A percentile compares a stretch with the other conserved stretches of the same genome.
These are phyloP conservation scores for Starmerella riodocensis DNA, from an alignment of 805 yeast species.

Conservation along the genomic window DNA sequence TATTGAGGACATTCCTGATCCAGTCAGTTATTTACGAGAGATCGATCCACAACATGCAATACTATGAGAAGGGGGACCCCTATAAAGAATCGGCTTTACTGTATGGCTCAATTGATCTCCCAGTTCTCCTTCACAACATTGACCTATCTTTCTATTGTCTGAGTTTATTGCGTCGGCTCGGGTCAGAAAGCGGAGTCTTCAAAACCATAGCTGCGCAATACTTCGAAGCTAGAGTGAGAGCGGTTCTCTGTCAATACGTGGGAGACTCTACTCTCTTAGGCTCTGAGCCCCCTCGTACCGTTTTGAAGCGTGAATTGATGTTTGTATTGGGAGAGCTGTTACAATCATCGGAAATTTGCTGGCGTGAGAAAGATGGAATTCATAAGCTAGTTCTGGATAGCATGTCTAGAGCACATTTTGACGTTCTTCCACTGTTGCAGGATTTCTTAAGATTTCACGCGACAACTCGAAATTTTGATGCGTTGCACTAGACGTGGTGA, in stretches of 20 bases:
- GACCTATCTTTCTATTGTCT: constrained; percentile 46
- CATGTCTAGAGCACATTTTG: constrained; percentile 11
- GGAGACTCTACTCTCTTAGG: constrained; percentile 49
- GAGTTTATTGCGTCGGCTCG: constrained; percentile 36
- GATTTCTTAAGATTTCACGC: background rate
- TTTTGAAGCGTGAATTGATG: constrained; percentile 50
- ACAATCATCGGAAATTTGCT: too few relatives aligned
- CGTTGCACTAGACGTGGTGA: too few relatives aligned
- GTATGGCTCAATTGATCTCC: constrained; percentile 50
- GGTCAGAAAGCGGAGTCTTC: constrained; percentile 12
- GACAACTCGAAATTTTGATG: background rate
- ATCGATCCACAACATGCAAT: constrained; percentile 27
- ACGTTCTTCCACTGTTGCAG: constrained; percentile 6
- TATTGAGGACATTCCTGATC: constrained; percentile 38
- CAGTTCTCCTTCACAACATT: constrained; percentile 34
- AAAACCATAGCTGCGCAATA: constrained; percentile 4
- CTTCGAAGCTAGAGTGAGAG: constrained; percentile 18
- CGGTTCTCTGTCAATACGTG: constrained; percentile 49
- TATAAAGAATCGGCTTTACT: constrained; percentile 15
- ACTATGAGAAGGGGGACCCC: constrained; percentile 31
- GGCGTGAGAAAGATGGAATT: background rate
- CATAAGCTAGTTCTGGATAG: constrained; percentile 7
- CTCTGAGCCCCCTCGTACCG: constrained; percentile 49
- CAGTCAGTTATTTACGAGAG: constrained; percentile 47
- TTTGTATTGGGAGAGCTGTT: constrained; percentile 21